These are phyloP conservation scores for Pseudonitzschia multiseries DNA, from an alignment of 108 stramenopile species.

Conservation along the genomic window DNA sequence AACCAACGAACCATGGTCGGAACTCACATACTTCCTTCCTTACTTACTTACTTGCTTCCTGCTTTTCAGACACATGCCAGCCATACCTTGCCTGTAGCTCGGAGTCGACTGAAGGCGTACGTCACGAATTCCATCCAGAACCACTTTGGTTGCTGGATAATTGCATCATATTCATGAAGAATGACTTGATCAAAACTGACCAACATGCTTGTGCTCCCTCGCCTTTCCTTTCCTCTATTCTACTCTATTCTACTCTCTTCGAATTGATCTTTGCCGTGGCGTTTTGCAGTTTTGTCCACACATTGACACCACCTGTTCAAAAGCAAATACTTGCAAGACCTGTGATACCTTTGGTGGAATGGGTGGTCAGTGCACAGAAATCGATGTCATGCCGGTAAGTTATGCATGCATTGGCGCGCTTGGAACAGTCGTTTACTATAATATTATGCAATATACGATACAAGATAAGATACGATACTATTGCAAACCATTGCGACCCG, in stretches of 20 bases:
- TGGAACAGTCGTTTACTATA: too few relatives aligned
- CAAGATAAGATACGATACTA: too few relatives aligned
- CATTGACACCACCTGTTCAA: slow-evolving; percentile 73
- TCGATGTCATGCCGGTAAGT: slow-evolving; percentile 34
- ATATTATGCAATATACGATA: too few relatives aligned
- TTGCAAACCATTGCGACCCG: too few relatives aligned
- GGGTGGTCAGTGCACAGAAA: slow-evolving; percentile 49
- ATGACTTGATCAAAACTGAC: too few relatives aligned
- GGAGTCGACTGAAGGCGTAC: slow-evolving; percentile 69
- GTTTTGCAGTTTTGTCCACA: slow-evolving; percentile 53
- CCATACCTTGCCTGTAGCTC: slow-evolving; percentile 81
- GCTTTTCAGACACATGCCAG: slow-evolving; percentile 69
- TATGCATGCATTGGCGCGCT: too few relatives aligned
- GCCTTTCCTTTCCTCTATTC: too few relatives aligned
- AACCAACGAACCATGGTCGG: too few relatives aligned
- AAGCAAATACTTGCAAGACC: slow-evolving; percentile 72
- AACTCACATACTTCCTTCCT: neutral
- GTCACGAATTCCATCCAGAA: neutral
- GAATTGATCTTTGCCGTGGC: too few relatives aligned
- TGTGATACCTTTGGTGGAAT: slow-evolving; percentile 52
- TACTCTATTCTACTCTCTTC: too few relatives aligned
- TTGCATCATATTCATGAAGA: too few relatives aligned
- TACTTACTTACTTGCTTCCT: neutral
- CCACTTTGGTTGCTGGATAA: neutral
- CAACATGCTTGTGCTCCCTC: too few relatives aligned